Evolutionary conservation across 257 asterid genomes (phyloP), one percentile per base, ranked within the genome.

Genomic region (Solanum verrucosum): DNA sequence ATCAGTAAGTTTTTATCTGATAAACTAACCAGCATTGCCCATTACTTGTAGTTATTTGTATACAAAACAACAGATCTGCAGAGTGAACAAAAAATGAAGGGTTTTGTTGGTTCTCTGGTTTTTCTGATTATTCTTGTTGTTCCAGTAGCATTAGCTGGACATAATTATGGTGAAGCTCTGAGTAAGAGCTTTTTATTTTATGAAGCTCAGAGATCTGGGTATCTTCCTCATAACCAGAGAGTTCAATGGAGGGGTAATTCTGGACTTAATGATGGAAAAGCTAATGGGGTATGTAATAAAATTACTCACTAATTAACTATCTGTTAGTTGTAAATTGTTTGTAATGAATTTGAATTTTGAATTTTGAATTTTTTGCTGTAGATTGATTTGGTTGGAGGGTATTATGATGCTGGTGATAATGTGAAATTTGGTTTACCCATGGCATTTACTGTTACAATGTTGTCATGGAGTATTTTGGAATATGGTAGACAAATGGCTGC

Each of bases 171-270:
- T 27, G 93, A 94, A 83, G 98, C 99, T 78, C 92, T 97, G 23
- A 90, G 91, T 70, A 95, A 96, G 90, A 93, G 98, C 93, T 85
- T 97, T 90, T 94, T 97, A 81, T 97, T 97, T 91, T 96, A 94
- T 75, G 99, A 97, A 90, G 99, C 99, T 73, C 99, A 96, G 92
- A 94, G 99, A 93, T 97, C 99, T 89, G 99, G 99, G 59, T 95
- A 93, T 71, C 91, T 97, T 59, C 99, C 99, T 4, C 87, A 72
- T 23, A 91, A 86, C 89, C 99, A 97, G 35, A 90, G 99, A 83
- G 99, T 97, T 10, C 91, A 89, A 23, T 97, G 99, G 99, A 91
- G 99, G 89, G 96, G 98, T 1, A 89, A 97, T 94, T 97, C 99
- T 83, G 99, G 99, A 81, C 98, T 97, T 37, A 89, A 86, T 29